phyloP scores from a whole-genome alignment of 2,329 filamentous ascomycete species.

The Penicillium rolfsii region DNA sequence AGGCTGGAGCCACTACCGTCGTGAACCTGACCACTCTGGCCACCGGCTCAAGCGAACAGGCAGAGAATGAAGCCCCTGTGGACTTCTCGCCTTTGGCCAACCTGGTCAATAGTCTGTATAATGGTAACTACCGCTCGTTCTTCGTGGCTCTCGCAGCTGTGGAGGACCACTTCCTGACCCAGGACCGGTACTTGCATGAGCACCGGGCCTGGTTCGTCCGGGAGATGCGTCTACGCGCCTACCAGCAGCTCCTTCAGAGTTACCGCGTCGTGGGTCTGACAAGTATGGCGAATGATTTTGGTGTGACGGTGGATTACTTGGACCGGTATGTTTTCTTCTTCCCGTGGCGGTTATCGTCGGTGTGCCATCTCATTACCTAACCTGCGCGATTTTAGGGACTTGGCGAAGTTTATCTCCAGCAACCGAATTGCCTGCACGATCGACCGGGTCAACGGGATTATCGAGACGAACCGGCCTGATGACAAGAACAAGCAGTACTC shows the following conservation, averaged over 20 bases:
- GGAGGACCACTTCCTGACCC: conserved; percentile 89
- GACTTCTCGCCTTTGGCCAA: conserved; percentile 88
- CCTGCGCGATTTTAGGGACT: conserved; percentile 63
- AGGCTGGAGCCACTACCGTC: conserved; percentile 61
- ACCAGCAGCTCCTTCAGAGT: conserved; percentile 95
- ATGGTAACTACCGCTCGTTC: conserved; percentile 90
- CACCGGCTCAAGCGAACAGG: conserved; percentile 63
- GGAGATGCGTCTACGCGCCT: conserved; percentile 95
- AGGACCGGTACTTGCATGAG: conserved; percentile 93
- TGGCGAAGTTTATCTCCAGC: conserved; percentile 94
- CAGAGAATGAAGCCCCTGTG: conserved; percentile 77
- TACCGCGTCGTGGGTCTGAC: conserved; percentile 96
- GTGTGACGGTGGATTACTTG: conserved; percentile 93
- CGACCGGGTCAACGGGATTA: conserved; percentile 93
- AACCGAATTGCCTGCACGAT: conserved; percentile 96
- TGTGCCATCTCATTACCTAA: conserved; percentile 15
- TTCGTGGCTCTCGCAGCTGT: conserved; percentile 87
- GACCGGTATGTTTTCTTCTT: conserved; percentile 68
- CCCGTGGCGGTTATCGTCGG: neutral
- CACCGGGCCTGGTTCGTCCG: conserved; percentile 97
- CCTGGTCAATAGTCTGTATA: conserved; percentile 89
- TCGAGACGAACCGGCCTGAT: conserved; percentile 96
- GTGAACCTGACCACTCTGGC: conserved; percentile 90
- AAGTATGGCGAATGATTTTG: conserved; percentile 97
- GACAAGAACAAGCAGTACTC: conserved; percentile 99